These are phyloP conservation scores for Phytophthora boehmeriae DNA, from an alignment of 352 stramenopile species.

Conservation along the genomic window DNA sequence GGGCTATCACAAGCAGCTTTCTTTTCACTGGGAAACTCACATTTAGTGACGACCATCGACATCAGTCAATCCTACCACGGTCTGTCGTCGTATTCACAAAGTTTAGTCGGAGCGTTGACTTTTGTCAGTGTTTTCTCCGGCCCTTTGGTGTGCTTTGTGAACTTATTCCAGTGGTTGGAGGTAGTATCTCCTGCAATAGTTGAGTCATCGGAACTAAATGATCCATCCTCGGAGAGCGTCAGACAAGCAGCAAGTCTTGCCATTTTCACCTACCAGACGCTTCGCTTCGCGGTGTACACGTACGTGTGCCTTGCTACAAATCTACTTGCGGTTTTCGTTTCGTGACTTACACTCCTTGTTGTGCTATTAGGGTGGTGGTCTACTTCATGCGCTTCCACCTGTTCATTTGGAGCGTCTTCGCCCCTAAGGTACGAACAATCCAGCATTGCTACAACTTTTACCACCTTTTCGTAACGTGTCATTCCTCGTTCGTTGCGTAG, in stretches of 20 bases:
- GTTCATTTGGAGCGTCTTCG: constrained; percentile 93
- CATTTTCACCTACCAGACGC: constrained; percentile 61
- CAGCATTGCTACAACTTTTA: not conserved
- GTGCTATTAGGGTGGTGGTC: constrained; percentile 62
- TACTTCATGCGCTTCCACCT: constrained; percentile 91
- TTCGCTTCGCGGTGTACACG: constrained; percentile 74
- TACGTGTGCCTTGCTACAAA: constrained; percentile 26
- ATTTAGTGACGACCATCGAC: constrained; percentile 90
- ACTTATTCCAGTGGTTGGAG: constrained; percentile 48
- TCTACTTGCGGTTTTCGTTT: constrained; percentile 1
- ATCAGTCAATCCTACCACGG: constrained; percentile 90
- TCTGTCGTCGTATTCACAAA: constrained; percentile 78
- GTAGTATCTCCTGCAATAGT: constrained; percentile 2
- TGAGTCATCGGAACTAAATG: not conserved
- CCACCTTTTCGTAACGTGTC: constrained; percentile 2
- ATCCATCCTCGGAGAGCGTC: not conserved
- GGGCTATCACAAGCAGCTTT: constrained; percentile 79
- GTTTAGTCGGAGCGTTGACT: constrained; percentile 76
- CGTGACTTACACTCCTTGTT: constrained; percentile 8
- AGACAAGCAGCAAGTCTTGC: constrained; percentile 24
- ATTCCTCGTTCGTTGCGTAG: constrained; percentile 29
- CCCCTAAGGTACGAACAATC: constrained; percentile 68
- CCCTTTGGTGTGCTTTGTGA: constrained; percentile 66
- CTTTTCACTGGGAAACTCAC: constrained; percentile 88
- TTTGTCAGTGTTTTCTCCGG: constrained; percentile 80